Evolutionary conservation across 176 grass and related monocot genomes (phyloP).

Genomic region (Eleusine indica): DNA sequence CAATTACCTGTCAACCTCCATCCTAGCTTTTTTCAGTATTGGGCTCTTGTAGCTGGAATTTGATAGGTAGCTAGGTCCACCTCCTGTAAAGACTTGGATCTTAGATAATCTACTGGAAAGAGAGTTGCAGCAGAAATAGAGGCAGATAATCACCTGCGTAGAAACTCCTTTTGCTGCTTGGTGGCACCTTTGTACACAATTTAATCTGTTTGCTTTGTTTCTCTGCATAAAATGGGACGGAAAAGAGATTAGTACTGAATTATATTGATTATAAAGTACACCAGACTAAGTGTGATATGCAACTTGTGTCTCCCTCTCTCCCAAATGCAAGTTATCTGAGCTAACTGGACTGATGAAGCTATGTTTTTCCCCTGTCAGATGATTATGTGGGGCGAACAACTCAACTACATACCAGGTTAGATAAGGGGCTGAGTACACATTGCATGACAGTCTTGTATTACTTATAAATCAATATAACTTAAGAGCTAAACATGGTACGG

Average conservation of each 20-base stretch:
- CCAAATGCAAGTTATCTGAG: neutral
- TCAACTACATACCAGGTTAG: neutral
- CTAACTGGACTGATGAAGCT: neutral
- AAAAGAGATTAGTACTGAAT: neutral
- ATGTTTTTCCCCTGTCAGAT: neutral
- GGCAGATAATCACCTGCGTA: slow-evolving; percentile 41
- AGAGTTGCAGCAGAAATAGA: slow-evolving; percentile 7
- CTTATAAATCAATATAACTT: too few species aligned
- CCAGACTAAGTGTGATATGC: neutral
- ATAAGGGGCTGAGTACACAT: neutral
- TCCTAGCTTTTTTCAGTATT: slow-evolving; percentile 55
- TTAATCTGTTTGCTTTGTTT: slow-evolving; percentile 64
- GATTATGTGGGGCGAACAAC: neutral
- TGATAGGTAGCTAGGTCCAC: slow-evolving; percentile 57
- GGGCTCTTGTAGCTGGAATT: slow-evolving; percentile 53
- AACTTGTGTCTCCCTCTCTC: neutral
- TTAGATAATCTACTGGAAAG: neutral
- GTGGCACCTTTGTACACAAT: slow-evolving; percentile 58
- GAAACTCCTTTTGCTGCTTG: slow-evolving; percentile 59
- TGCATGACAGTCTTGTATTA: neutral
- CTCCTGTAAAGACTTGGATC: slow-evolving; percentile 31
- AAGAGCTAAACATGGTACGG: too few species aligned
- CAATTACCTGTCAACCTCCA: slow-evolving; percentile 53
- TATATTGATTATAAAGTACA: neutral
- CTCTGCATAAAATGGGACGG: slow-evolving; percentile 34